Conservation (phyloP, 192 early-diverging fungal genomes). For the Coemansia sp. region DNA sequence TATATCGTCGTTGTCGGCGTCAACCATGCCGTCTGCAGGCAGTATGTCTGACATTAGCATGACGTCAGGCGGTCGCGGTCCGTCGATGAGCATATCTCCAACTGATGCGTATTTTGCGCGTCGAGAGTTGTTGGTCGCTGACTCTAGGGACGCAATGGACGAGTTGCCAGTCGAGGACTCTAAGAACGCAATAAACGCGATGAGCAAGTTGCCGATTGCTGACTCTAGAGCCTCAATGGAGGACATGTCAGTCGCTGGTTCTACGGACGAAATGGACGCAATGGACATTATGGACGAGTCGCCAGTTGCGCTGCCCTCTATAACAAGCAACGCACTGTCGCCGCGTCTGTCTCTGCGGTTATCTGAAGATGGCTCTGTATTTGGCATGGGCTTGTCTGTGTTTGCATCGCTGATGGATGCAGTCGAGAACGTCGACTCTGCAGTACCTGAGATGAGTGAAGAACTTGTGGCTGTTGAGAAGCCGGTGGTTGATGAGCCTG, state of each 20-base stretch:
- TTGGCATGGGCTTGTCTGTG: constrained; percentile 29
- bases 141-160: too few species aligned
- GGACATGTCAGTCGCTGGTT: too few species aligned
- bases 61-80: neutral
- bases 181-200: too few species aligned
- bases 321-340: neutral
- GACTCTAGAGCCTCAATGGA: too few species aligned
- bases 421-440: neutral
- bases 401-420: constrained; percentile 17
- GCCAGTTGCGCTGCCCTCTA: too few species aligned
- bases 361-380: constrained; percentile 34
- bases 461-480: neutral
- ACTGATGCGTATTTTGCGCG: too few species aligned
- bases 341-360: constrained; percentile 38
- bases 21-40: neutral
- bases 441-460: neutral
- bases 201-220: too few species aligned
- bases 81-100: constrained; percentile 9
- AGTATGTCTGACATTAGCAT: constrained; percentile 12
- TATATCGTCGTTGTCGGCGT: constrained; percentile 15
- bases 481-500: neutral
- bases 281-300: too few species aligned
- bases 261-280: too few species aligned
- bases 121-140: too few species aligned
- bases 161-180: too few species aligned